Base-by-base conservation (phyloP, 2,329 filamentous ascomycete species). In the Claviceps humidiphila region DNA sequence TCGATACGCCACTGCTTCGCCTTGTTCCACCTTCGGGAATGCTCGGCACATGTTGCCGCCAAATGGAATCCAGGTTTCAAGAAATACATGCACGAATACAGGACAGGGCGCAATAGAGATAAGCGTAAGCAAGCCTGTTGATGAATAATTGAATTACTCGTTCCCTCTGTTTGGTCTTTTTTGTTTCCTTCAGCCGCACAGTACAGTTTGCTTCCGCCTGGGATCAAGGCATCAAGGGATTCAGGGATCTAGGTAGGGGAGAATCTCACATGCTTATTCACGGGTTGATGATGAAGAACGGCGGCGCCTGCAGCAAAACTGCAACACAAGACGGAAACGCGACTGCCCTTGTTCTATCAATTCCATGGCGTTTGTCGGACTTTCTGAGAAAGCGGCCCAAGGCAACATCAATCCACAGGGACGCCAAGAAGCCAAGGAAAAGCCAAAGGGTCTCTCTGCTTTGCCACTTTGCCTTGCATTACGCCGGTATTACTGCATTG, bases 401-500 rank as follows among this genome's bases (percentile, higher is more conserved):
- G 30, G 30, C 30, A 17, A 39, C 30, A 47, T 20, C 17, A 39
- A 22, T 14, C 22, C 38, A 5, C 37, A 40, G 20, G 46, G 34
- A 7, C 6, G 46, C 46, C 37, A 48, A 48, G 37, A 17, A 40
- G 46, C 20, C 46, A 24, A 48, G 46, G 34, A 13, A 34, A 34
- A 34, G 30, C 30, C 30, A 34, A 34, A 34, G 30, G 30, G 30
- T 34, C 30, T 34, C 9, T 47, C 46, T 39, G 5, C 22, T n/a
- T 13, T 47, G 46, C 46, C 46, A 47, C 46, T 39, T 50, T 42
- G 49, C 49, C 49, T 13, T 38, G 24, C 17, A 50, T 50, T 50
- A 50, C 24, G 40, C 44, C n/a, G 22, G 14, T 17, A 43, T 49
- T 30, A 49, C 47, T 30, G 24, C 22, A 30, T 49, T 46, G 44